Conservation (phyloP, 257 asterid species). For the Prunella vulgaris region DNA sequence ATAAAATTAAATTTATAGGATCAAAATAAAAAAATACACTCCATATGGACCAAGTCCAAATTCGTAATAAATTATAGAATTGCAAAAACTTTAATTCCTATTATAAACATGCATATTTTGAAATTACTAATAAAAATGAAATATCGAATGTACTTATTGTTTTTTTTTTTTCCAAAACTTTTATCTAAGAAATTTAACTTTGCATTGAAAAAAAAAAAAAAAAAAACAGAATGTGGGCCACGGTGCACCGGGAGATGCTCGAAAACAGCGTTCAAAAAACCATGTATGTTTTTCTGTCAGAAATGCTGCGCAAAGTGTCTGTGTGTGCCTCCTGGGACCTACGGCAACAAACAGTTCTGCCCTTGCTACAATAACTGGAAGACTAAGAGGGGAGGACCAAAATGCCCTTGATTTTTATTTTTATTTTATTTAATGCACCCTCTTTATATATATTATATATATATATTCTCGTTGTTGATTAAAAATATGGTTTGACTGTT, state of each 20-base stretch:
- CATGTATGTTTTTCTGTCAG: slow-evolving; percentile 74
- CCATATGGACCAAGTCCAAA: too few species aligned
- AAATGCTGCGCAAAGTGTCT: slow-evolving; percentile 64
- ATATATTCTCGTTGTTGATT: not conserved
- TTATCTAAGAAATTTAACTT: not conserved
- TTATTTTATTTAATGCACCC: not conserved
- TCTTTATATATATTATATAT: too few species aligned
- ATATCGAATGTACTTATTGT: too few species aligned
- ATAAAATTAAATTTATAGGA: too few species aligned
- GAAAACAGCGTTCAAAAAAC: slow-evolving; percentile 73
- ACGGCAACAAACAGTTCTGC: slow-evolving; percentile 69
- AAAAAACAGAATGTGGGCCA: slow-evolving; percentile 53
- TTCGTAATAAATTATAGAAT: too few species aligned
- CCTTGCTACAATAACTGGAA: slow-evolving; percentile 91
- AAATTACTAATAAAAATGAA: too few species aligned
- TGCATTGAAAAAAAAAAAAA: too few species aligned
- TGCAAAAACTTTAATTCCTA: too few species aligned
- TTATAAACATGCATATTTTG: too few species aligned
- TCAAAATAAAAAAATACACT: too few species aligned
- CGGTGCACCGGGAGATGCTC: slow-evolving; percentile 60
- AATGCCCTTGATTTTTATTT: slow-evolving; percentile 51
- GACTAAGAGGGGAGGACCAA: slow-evolving; percentile 87
- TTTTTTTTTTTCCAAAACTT: too few species aligned
- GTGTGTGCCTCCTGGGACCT: slow-evolving; percentile 87
- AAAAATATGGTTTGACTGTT: not conserved